Evolutionary conservation across 1,284 basidiomycete genomes (phyloP), one percentile per base, ranked within the genome.

Genomic region (Vanrija sp.): DNA sequence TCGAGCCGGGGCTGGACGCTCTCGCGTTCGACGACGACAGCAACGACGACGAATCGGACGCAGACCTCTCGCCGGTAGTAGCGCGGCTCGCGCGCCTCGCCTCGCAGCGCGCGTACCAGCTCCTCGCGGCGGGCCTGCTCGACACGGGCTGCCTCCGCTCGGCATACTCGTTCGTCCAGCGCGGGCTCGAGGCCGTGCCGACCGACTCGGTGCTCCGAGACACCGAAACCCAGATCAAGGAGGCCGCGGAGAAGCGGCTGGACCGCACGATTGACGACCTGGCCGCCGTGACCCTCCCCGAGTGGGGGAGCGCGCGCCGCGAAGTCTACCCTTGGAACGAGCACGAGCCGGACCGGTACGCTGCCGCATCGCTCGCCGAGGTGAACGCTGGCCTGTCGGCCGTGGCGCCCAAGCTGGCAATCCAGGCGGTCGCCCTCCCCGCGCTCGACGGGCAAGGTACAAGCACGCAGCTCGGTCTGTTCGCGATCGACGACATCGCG

Each of bases 251-350:
- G 21, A 18, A 39, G 23, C 57, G 57, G 6, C n/a, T 47, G 1
- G 29, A 40, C 21, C 28, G 6, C 29, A 43, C 29, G 18, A 44
- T 43, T 21, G 45, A 51, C 18, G 34, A 34, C 34, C 34, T 34
- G 2, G 12, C 9, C 6, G 34, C 9, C 34, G 34, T 34, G 9
- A 34, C 34, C 9, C 48, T 55, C 3, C 57, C 54, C 12, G 57
- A 59, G 2, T 15, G 25, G 8, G 48, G 47, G 8, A 8, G 38
- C 3, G 57, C 51, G 9, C 57, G 57, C 34, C 50, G 57, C 12
- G 57, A 55, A 19, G 34, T 59, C 26, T 59, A 59, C 34, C 43
- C 53, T 14, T 59, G 57, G 57, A 59, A 59, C 54, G 26, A 26
- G 16, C 54, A 55, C 44, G 57, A 59, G 54, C 47, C 43, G 25